Conservation (phyloP, 768 basidiomycete genomes). For the Jaapia argillacea region DNA sequence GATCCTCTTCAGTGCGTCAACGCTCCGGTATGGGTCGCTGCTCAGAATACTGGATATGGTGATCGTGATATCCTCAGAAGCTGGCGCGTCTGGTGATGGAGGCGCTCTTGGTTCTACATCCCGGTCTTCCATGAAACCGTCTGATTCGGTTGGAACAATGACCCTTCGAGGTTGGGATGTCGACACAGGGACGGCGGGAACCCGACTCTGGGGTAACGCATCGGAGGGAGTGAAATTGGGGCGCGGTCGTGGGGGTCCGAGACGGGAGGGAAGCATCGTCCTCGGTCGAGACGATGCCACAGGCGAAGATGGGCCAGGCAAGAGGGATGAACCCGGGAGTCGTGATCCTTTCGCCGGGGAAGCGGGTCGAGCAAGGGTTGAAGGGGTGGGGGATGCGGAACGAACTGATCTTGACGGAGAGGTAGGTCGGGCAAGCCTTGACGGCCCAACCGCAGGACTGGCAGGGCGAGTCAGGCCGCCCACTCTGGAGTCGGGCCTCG, state of each 20-base stretch:
- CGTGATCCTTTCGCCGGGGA: conserved; percentile 24
- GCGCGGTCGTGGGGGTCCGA: conserved; percentile 55
- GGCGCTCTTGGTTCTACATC: not conserved
- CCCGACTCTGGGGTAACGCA: conserved; percentile 53
- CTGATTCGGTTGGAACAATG: not conserved
- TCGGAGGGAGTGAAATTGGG: conserved; percentile 46
- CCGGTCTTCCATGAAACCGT: not conserved
- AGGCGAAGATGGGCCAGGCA: conserved; percentile 23
- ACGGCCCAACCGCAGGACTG: conserved; percentile 33
- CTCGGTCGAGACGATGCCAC: conserved; percentile 45
- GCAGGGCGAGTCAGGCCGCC: conserved; percentile 37
- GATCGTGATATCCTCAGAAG: conserved; percentile 54
- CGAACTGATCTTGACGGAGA: conserved; percentile 27
- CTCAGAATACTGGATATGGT: conserved; percentile 86
- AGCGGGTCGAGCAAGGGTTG: conserved; percentile 30
- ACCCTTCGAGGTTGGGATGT: not conserved
- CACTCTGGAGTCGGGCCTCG: conserved; percentile 24
- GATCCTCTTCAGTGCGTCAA: conserved; percentile 89
- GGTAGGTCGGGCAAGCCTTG: conserved; percentile 32
- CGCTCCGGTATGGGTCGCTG: conserved; percentile 75
- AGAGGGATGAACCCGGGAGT: conserved; percentile 14
- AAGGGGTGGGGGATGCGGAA: conserved; percentile 26
- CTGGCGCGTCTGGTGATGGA: not conserved
- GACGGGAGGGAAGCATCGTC: conserved; percentile 64
- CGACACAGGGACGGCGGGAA: conserved; percentile 14